Evolutionary conservation across 1,284 basidiomycete genomes (phyloP).

Genomic region (Rhodotorula glutinis): DNA sequence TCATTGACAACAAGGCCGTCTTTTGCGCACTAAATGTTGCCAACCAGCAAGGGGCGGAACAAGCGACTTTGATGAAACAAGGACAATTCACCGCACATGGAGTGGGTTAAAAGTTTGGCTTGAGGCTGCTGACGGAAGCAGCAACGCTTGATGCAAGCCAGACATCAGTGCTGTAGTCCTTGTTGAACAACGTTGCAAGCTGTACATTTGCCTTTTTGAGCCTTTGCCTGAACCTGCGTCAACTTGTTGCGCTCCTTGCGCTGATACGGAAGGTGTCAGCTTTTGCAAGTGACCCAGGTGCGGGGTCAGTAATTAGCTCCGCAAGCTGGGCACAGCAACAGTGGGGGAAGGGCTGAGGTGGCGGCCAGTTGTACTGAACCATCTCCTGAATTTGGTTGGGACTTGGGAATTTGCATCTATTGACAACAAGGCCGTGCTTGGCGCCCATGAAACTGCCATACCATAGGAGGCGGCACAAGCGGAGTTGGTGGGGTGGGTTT

Average conservation of each 20-base stretch:
- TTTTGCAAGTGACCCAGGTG: neutral
- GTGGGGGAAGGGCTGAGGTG: neutral
- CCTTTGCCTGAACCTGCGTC: neutral
- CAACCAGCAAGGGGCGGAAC: slow-evolving; percentile 1
- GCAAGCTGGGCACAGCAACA: slow-evolving; percentile 1
- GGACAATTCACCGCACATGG: slow-evolving; percentile 1
- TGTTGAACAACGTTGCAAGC: neutral
- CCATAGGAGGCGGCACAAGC: neutral
- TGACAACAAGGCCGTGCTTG: neutral
- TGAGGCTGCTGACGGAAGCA: neutral
- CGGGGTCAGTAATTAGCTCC: neutral
- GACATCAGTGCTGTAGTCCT: neutral
- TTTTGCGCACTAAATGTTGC: neutral
- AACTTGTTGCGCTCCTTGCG: neutral
- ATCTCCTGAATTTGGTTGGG: neutral
- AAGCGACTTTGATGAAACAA: neutral
- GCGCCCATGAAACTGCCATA: neutral
- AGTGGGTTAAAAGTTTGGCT: slow-evolving; percentile 3
- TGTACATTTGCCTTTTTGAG: neutral
- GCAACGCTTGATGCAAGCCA: neutral
- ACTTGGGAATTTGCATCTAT: neutral
- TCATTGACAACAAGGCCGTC: slow-evolving; percentile 1
- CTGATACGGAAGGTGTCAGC: neutral
- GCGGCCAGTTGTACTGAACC: neutral
- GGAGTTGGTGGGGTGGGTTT: neutral